Base-by-base conservation (phyloP, 1,139 yeast species). In the Torulaspora globosa region DNA sequence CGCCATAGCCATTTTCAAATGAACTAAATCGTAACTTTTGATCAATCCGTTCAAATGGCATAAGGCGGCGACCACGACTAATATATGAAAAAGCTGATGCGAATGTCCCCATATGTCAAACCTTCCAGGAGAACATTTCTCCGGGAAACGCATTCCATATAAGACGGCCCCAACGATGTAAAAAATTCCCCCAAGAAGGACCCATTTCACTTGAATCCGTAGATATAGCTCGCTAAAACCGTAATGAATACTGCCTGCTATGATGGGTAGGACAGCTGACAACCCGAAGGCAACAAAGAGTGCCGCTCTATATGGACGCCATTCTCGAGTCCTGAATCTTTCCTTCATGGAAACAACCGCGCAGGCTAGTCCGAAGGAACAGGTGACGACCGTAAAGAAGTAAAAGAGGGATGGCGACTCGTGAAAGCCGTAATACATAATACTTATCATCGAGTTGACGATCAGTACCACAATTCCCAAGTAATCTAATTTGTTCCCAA, bases 401-500 rank as follows among this genome's bases (percentile, higher is more conserved):
- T 65, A 59, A 43, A 75, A 75, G 48, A 70, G 60, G 6, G 16
- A 38, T 0, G 74, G 71, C 35, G 66, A 63, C 56, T 85, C 89
- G 51, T 74, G 69, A 47, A 79, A 78, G 1, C 90, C 83, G 64
- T 84, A 87, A 54, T 78, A 73, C 12, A 86, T 70, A 4, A 88
- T 72, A 7, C 95, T 84, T 2, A 82, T 70, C 72, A 86, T 76
- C 0, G 96, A 87, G 28, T 87, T 74, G 1, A 84, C 79, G 47
- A 88, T 87, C 49, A 89, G 70, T 3, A 84, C 72, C 10, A 88
- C 84, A 39, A 89, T 89, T 0, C 97, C 97, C 47, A 89, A 75
- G 59, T 89, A 90, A 64, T 89, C 97, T 48, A 88, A 71, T 56
- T 82, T 85, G 62, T 88, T 87, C 1, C 96, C 95, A 47, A 81